Base-by-base conservation (phyloP, 306 rosid species). In the Trifolium pratense region DNA sequence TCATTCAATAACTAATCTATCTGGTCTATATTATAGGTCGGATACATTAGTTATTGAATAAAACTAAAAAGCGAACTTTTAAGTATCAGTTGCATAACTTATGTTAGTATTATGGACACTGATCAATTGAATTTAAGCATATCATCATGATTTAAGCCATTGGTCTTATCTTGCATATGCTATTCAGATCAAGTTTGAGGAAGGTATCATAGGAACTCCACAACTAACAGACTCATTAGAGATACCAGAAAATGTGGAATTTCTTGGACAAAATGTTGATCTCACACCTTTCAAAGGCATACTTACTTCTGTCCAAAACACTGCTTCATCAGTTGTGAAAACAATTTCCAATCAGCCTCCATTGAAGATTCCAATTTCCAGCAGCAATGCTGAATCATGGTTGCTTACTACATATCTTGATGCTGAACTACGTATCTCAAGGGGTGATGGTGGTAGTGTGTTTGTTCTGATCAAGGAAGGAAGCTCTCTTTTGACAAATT, bases 151-250 rank as follows among this genome's bases (percentile, higher is more conserved):
- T 21, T 21, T 21, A 21, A 21, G 25, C 25, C 2, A 21, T 21
- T 21, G 25, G 25, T 21, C 32, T 4, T 29, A 60, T 77, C 2
- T 25, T 46, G 55, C 21, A 20, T 29, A 25, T 29, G 32, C 23
- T 56, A 2, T 86, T 53, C 87, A 91, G 97, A 85, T 94, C 64
- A 89, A 87, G 83, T 88, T 91, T 46, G 91, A 89, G 11, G 91
- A 91, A 86, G 99, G 99, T 16, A 61, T 94, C 62, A 88, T 94
- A 16, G 96, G 96, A 40, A 94, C 97, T 3, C 99, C 99, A 17
- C 97, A 94, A 59, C 79, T 94, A 58, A 94, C 96, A 9, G 97
- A 94, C 81, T 94, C 95, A 0, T 46, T 94, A 59, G 99, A 71
- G 80, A 64, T 94, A 70, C 99, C 99, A 4, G 97, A 94, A 66